A percentile compares a stretch with the other conserved stretches of the same genome.
Evolutionary conservation across 192 early-diverging fungal species (phyloP).

Genomic region (Radiomyces spectabilis): DNA sequence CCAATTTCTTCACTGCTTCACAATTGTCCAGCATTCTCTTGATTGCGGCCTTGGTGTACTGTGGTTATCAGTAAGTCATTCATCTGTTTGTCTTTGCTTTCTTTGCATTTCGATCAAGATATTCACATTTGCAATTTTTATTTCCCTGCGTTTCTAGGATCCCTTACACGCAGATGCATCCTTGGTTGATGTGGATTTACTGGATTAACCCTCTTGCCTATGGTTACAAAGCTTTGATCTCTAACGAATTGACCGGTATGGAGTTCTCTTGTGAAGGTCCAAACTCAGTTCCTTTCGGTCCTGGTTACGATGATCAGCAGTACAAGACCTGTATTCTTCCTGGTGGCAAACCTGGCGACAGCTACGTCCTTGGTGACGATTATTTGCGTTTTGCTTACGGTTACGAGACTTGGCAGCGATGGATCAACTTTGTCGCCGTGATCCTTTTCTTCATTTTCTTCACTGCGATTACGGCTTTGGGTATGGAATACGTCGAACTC

Average conservation of each 20-base stretch:
- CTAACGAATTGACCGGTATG: conserved; percentile 54
- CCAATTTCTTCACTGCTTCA: conserved; percentile 48
- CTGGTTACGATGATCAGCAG: conserved; percentile 29
- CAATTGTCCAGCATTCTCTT: conserved; percentile 47
- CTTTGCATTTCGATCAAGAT: neutral
- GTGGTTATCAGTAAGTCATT: conserved; percentile 48
- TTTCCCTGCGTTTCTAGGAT: conserved; percentile 11
- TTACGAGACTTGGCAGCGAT: conserved; percentile 41
- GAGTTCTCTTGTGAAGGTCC: conserved; percentile 16
- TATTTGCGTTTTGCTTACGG: conserved; percentile 40
- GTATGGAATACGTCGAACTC: conserved; percentile 59
- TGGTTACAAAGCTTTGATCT: conserved; percentile 59
- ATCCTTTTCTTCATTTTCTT: conserved; percentile 33
- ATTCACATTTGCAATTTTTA: neutral
- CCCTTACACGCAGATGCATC: conserved; percentile 51
- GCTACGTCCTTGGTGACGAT: conserved; percentile 42
- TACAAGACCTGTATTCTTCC: conserved; percentile 52
- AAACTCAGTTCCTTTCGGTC: conserved; percentile 35
- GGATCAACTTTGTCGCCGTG: conserved; percentile 44
- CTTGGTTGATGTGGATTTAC: conserved; percentile 53
- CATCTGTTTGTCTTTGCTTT: neutral
- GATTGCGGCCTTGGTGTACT: conserved; percentile 49
- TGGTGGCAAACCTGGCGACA: conserved; percentile 39
- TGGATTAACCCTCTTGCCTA: conserved; percentile 71
- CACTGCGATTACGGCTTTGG: conserved; percentile 31